Evolutionary conservation across 192 early-diverging fungal species (phyloP).

Genomic region (Linnemannia hyalina): DNA sequence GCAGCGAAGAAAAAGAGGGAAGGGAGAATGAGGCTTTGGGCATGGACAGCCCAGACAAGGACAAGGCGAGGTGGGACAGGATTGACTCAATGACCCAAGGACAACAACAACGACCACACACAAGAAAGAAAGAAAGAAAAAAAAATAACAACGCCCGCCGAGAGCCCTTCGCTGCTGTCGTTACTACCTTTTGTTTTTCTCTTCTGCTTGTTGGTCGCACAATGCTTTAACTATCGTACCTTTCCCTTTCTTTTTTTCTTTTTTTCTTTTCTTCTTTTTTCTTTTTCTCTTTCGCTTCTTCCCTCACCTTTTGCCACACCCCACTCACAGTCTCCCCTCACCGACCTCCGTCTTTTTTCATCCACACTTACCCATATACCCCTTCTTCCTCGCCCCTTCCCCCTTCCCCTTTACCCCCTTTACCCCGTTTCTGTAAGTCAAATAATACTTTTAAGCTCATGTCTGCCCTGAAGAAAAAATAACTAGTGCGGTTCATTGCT

Average conservation of each 20-base stretch:
- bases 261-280: not conserved
- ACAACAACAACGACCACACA: not conserved
- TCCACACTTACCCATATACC: not conserved
- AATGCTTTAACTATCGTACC: not conserved
- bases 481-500: not conserved
- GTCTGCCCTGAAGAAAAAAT: not conserved
- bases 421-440: slow-evolving; percentile 2
- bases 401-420: not conserved
- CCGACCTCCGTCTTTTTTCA: not conserved
- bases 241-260: not conserved
- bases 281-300: not conserved
- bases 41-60: not conserved
- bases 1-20: not conserved
- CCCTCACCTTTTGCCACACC: not conserved
- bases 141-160: not conserved
- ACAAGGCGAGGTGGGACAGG: not conserved
- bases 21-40: not conserved
- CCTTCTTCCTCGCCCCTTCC: not conserved
- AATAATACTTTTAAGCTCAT: slow-evolving; percentile 5
- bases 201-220: not conserved
- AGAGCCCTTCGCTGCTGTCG: not conserved
- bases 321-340: not conserved
- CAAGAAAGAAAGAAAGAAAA: no score
- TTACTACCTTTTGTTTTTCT: not conserved
- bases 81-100: not conserved